Percentiles rank a stretch among this genome's conserved stretches.
Conservation (phyloP, 768 basidiomycete species). For the Amanita pseudoporphyria region DNA sequence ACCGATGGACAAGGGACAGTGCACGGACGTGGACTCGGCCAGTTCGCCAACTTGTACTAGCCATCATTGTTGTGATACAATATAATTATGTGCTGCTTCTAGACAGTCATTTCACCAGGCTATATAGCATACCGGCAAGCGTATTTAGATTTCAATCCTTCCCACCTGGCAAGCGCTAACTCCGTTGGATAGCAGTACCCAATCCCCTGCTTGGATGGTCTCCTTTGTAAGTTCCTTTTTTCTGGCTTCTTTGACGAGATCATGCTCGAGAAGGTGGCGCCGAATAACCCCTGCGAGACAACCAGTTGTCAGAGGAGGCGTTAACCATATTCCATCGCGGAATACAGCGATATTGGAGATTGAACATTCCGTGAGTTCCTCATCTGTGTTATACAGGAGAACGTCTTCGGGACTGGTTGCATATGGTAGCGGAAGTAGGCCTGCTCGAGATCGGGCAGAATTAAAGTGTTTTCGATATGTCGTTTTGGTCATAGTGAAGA, state of each 20-base stretch:
- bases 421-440: conserved; percentile 26
- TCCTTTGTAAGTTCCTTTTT: conserved; percentile 31
- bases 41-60: conserved; percentile 17
- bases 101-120: too few species aligned
- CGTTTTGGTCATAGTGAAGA: conserved; percentile 65
- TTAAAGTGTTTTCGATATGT: conserved; percentile 52
- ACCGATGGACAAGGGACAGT: conserved; percentile 36
- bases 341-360: conserved; percentile 67
- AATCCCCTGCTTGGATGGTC: conserved; percentile 43
- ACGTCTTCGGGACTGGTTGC: conserved; percentile 39
- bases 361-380: conserved; percentile 52
- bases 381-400: conserved; percentile 46
- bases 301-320: conserved; percentile 49
- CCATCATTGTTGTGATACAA: conserved; percentile 1
- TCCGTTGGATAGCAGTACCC: conserved; percentile 63
- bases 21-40: conserved; percentile 45
- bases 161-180: conserved; percentile 63
- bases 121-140: too few species aligned
- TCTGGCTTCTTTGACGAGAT: conserved; percentile 42
- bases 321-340: conserved; percentile 50
- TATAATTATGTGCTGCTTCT: conserved; percentile 6
- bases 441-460: conserved; percentile 48
- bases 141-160: conserved; percentile 21
- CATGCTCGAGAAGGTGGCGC: conserved; percentile 56
- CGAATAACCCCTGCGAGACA: conserved; percentile 68